Evolutionary conservation across 2,329 filamentous ascomycete genomes (phyloP), one percentile per base, ranked within the genome.

Genomic region (Drechslerella coelobrocha): DNA sequence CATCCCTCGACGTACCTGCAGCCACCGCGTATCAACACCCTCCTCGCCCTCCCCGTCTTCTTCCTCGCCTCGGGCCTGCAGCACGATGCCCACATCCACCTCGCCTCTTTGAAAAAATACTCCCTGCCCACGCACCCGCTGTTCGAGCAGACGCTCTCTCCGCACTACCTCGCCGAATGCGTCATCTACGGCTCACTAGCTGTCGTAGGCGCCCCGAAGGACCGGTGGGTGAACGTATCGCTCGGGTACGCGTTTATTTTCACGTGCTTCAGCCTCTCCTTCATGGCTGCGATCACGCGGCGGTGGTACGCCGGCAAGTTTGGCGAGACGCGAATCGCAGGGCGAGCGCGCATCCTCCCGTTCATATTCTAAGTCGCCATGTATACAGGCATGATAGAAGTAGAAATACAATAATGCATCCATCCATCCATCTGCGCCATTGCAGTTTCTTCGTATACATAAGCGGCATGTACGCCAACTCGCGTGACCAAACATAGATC

Each of bases 91-190:
- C 90, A 93, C 77, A 80, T 80, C 60, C 83, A 92, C 75, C 83
- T 94, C 19, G 86, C 87, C 43, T 84, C 84, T 39, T 80, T 94
- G 68, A 85, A 86, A 77, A 93, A 92, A 77, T 97, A 99, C 79
- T 89, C 89, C 9, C 82, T 97, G 4, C 93, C 93, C 0, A 81
- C 84, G 1, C 84, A 89, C 68, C 87, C 88, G 1, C 80, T 89
- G 63, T 99, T 97, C 78, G 82, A 82, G 47, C 82, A 83, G 63
- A 79, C 95, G 21, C 80, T 97, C 39, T 95, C 90, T 75, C 92
- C 94, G 17, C 94, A 99, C 79, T 99, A 97, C 79, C 89, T 89
- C 2, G 91, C 89, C 76, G 94, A 97, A 80, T 92, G 90, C 77
- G 78, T 89, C 41, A 86, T 97, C 66, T 97, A 99, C 78, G 77